Percentiles rank a stretch among this genome's conserved stretches.
phyloP scores from a whole-genome alignment of 2,329 filamentous ascomycete species.

The Fusarium sarcochroum region DNA sequence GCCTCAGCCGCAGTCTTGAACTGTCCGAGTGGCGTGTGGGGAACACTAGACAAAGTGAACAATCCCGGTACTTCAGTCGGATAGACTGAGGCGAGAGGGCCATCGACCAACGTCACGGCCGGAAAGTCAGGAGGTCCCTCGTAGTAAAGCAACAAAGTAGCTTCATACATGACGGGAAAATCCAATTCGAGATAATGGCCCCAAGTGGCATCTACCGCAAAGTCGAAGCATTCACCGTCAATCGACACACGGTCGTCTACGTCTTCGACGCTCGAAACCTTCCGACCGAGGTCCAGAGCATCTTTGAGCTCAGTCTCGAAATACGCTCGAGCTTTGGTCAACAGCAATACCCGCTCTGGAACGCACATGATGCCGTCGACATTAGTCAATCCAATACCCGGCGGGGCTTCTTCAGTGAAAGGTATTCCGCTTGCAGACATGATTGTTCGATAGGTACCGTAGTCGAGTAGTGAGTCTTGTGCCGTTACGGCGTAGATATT shows the following conservation, averaged over 20 bases:
- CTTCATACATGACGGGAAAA: slow-evolving; percentile 1
- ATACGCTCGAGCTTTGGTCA: neutral
- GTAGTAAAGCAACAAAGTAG: slow-evolving; percentile 12
- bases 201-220: slow-evolving; percentile 5
- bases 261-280: neutral
- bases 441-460: slow-evolving; percentile 5
- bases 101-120: slow-evolving; percentile 13
- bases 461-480: slow-evolving; percentile 3
- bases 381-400: neutral
- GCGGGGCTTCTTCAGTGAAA: slow-evolving; percentile 2
- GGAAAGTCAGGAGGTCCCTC: slow-evolving; percentile 7
- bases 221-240: slow-evolving; percentile 1
- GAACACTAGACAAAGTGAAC: slow-evolving; percentile 16
- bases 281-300: neutral
- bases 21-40: slow-evolving; percentile 13
- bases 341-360: slow-evolving; percentile 4
- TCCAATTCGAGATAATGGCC: neutral
- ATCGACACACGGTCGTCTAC: neutral
- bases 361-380: slow-evolving; percentile 10
- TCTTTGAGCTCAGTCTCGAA: neutral
- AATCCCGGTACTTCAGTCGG: slow-evolving; percentile 8
- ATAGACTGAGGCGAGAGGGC: slow-evolving; percentile 5
- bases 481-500: slow-evolving; percentile 5
- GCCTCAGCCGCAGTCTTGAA: slow-evolving; percentile 10
- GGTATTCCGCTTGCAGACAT: slow-evolving; percentile 4